Evolutionary conservation across 768 basidiomycete genomes (phyloP).

Genomic region (Mycena haematopus): DNA sequence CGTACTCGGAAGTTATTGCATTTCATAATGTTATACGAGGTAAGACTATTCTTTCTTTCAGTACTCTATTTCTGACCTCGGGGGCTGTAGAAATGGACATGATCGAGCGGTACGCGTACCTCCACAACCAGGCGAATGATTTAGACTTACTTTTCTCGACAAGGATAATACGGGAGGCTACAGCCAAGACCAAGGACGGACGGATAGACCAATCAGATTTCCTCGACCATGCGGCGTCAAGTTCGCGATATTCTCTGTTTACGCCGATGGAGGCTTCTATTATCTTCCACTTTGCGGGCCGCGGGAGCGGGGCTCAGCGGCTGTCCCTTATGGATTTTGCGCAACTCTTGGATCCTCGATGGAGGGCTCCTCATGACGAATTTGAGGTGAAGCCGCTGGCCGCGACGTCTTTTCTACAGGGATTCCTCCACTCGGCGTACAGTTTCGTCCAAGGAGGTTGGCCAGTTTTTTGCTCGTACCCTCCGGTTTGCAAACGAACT

Average conservation of each 20-base stretch:
- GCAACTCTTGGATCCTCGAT: constrained; percentile 89
- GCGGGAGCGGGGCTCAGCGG: constrained; percentile 72
- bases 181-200: constrained; percentile 89
- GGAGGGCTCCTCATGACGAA: constrained; percentile 75
- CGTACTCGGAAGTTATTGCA: constrained; percentile 95
- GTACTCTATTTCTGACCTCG: background rate
- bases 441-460: constrained; percentile 87
- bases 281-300: constrained; percentile 96
- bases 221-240: constrained; percentile 84
- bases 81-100: constrained; percentile 90
- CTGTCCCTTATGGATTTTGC: constrained; percentile 91
- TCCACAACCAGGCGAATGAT: background rate
- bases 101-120: constrained; percentile 73
- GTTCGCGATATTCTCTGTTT: constrained; percentile 92
- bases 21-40: constrained; percentile 97
- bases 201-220: constrained; percentile 97
- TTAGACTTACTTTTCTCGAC: constrained; percentile 4
- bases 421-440: constrained; percentile 75
- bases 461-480: constrained; percentile 18
- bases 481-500: constrained; percentile 25
- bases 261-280: constrained; percentile 99
- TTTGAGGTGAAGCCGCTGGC: constrained; percentile 41
- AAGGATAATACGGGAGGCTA: constrained; percentile 90
- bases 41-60: constrained; percentile 41
- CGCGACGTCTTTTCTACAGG: constrained; percentile 54